These are phyloP conservation scores for Ilyonectria sp. DNA, from an alignment of 2,329 filamentous ascomycete genomes.

Conservation along the genomic window DNA sequence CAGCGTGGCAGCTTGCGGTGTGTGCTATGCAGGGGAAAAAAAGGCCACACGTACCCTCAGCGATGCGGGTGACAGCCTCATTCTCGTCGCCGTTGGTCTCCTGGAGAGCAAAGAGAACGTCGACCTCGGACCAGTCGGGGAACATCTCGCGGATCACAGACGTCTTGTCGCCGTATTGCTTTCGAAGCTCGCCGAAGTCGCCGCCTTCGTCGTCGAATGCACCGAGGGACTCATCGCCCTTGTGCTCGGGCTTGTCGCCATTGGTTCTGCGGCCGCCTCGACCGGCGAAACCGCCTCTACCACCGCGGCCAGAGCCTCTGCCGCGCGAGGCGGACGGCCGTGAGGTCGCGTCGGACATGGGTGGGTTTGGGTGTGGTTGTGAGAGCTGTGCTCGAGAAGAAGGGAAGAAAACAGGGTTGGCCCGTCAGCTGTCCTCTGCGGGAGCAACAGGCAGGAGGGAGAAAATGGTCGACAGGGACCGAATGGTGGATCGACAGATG, in stretches of 20 bases:
- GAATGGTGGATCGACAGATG: constrained; percentile 50
- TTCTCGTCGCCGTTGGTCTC: constrained; percentile 88
- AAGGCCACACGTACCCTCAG: constrained; percentile 73
- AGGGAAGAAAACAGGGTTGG: constrained; percentile 50
- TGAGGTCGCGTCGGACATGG: constrained; percentile 96
- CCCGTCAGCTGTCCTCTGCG: constrained; percentile 59
- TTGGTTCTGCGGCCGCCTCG: constrained; percentile 83
- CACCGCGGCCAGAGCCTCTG: constrained; percentile 91
- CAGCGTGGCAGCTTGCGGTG: constrained; percentile 37
- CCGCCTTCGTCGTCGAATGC: constrained; percentile 81
- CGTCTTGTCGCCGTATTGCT: constrained; percentile 86
- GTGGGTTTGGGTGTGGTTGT: constrained; percentile 58
- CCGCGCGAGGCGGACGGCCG: constrained; percentile 88
- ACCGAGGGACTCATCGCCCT: constrained; percentile 72
- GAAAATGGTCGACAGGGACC: constrained; percentile 50
- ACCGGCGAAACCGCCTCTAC: constrained; percentile 82
- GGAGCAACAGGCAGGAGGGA: constrained; percentile 52
- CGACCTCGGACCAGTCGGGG: constrained; percentile 94
- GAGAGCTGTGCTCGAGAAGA: constrained; percentile 50
- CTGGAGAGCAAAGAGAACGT: constrained; percentile 92
- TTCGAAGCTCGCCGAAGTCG: constrained; percentile 93
- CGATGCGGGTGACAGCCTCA: constrained; percentile 82
- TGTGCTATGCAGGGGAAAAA: constrained; percentile 29
- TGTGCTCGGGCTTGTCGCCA: constrained; percentile 74
- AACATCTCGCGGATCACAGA: constrained; percentile 92